Base-by-base conservation (phyloP, 768 basidiomycete species). In the Clavaria fumosa region DNA sequence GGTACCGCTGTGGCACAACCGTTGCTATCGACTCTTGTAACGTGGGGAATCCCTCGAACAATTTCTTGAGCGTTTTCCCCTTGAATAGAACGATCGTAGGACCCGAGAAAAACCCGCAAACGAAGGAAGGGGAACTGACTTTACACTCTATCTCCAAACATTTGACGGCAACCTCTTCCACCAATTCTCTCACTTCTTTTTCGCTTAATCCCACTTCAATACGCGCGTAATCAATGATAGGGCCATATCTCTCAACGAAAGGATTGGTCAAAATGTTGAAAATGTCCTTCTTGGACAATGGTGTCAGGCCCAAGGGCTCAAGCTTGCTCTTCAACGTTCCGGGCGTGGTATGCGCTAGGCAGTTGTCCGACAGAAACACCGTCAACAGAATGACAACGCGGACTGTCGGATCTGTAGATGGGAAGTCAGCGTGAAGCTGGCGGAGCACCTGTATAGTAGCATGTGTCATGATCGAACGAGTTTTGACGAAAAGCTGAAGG, bases 361-460 rank as follows among this genome's bases (percentile, higher is more conserved):
- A 43, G 9, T 49, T 48, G 17, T 40, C 40, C 23, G 41, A 35
- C 21, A 27, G 33, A 36, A 38, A 40, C 27, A 48, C 37, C 35
- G 39, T 39, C 30, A 39, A 39, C 31, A 40, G 54, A 54, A 90
- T 72, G 38, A 79, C 78, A 15, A 75, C 64, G 28, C 80, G 75
- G 44, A 74, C 76, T 33, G 61, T 61, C 15, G 66, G 63, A 48
- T 80, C 69, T 5, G 61, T 46, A 30, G 69, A 72, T 15, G 77
- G 75, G 50, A 78, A 83, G 49, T 84, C 81, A 32, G 58, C 53
- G 51, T 69, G 76, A 31, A 85, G 64, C 37, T 71, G 66, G 18
- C 72, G 67, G 26, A 85, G 62, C 23, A 66, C 66, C 47, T 64
- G 63, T 37, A 62, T 63, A 14, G 67, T 71, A 37, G 58, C 52